Evolutionary conservation across 192 early-diverging fungal genomes (phyloP).

Genomic region (Umbelopsis isabellina): DNA sequence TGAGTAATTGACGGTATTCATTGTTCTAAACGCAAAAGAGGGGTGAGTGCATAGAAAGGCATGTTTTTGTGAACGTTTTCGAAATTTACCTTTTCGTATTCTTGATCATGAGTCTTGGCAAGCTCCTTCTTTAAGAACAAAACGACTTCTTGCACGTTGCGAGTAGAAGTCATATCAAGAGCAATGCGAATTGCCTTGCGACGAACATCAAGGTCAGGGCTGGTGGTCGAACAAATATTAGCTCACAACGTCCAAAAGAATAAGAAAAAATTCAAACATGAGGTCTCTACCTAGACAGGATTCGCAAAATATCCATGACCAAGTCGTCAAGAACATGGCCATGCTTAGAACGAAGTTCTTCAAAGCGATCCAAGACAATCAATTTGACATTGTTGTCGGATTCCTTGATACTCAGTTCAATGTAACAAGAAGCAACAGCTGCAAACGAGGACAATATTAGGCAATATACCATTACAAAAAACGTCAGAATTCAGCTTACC

Average conservation of each 20-base stretch:
- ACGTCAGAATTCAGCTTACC: conserved; percentile 44
- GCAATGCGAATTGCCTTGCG: conserved; percentile 85
- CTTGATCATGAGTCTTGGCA: conserved; percentile 87
- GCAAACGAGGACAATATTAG: conserved; percentile 12
- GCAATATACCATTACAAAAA: neutral
- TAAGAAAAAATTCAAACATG: conserved; percentile 15
- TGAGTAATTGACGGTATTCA: conserved; percentile 94
- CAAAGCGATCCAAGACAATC: conserved; percentile 90
- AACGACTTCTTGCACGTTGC: conserved; percentile 95
- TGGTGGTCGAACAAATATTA: conserved; percentile 23
- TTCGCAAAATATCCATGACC: conserved; percentile 96
- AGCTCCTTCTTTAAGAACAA: conserved; percentile 95
- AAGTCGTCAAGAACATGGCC: conserved; percentile 88
- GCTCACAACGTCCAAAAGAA: neutral
- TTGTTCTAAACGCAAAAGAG: conserved; percentile 59
- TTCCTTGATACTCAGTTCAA: conserved; percentile 89
- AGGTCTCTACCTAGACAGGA: conserved; percentile 67
- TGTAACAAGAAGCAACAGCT: conserved; percentile 91
- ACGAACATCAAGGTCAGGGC: conserved; percentile 95
- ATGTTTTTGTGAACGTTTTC: neutral
- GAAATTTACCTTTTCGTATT: conserved; percentile 77
- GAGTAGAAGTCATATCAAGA: conserved; percentile 86
- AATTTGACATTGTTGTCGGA: conserved; percentile 98
- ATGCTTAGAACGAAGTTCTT: conserved; percentile 88
- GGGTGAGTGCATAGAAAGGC: neutral